Evolutionary conservation across 108 stramenopile species (phyloP).

Genomic region (Cylindrotheca fusiformis): DNA sequence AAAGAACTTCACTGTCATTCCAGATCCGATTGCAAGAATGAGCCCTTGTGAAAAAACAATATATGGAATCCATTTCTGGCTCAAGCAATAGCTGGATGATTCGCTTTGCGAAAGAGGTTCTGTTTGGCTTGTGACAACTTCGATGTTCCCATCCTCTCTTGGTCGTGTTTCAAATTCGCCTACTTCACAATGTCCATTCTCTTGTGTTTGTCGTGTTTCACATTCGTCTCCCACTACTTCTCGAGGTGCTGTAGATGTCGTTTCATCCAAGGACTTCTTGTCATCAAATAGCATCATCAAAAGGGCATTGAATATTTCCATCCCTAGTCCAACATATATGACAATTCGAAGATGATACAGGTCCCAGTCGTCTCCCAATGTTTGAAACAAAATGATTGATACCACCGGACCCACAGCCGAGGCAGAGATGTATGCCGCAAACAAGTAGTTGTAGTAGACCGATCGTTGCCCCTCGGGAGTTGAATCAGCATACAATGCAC

Average conservation of each 20-base stretch:
- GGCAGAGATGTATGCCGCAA: constrained; percentile 34
- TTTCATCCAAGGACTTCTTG: constrained; percentile 46
- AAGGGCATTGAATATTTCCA: constrained; percentile 43
- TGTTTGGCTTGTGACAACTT: no score
- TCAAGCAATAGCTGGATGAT: neutral
- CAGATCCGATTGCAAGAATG: constrained; percentile 56
- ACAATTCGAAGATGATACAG: constrained; percentile 40
- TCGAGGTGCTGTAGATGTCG: neutral
- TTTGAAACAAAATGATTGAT: constrained; percentile 44
- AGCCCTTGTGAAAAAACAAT: constrained; percentile 43
- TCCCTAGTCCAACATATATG: constrained; percentile 49
- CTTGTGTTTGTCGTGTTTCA: neutral
- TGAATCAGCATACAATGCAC: constrained; percentile 70
- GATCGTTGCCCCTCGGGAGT: constrained; percentile 54
- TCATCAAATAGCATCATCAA: constrained; percentile 74
- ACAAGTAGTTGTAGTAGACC: constrained; percentile 44
- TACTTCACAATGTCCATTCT: neutral
- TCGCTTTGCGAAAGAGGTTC: neutral
- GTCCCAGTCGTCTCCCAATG: constrained; percentile 61
- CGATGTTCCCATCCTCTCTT: no score
- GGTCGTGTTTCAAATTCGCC: neutral
- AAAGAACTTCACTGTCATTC: constrained; percentile 83
- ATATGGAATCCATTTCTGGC: constrained; percentile 52
- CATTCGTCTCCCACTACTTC: neutral
- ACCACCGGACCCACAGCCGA: constrained; percentile 59